These are phyloP conservation scores for Aspergillus nomiae DNA, from an alignment of 2,329 filamentous ascomycete genomes.

Conservation along the genomic window DNA sequence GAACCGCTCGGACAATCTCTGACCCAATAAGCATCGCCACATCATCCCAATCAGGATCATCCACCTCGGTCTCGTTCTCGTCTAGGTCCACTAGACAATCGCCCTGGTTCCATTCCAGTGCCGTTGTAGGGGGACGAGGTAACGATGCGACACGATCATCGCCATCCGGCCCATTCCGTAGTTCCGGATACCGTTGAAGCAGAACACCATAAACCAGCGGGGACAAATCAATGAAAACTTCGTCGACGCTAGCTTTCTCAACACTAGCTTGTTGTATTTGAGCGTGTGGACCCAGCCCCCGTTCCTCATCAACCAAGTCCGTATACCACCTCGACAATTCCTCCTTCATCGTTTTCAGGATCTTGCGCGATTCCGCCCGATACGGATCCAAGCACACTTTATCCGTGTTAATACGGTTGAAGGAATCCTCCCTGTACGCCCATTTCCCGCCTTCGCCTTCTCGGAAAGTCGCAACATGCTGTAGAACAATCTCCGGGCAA, in stretches of 20 bases:
- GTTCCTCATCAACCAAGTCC: slow-evolving; percentile 21
- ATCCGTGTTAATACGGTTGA: slow-evolving; percentile 76
- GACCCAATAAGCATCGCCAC: slow-evolving; percentile 82
- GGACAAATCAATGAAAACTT: slow-evolving; percentile 91
- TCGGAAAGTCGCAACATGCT: slow-evolving; percentile 94
- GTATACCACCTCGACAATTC: slow-evolving; percentile 56
- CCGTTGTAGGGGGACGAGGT: slow-evolving; percentile 71
- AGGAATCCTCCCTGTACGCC: slow-evolving; percentile 84
- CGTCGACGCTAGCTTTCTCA: slow-evolving; percentile 94
- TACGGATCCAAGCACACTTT: slow-evolving; percentile 97
- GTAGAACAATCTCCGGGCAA: slow-evolving; percentile 79
- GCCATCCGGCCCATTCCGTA: slow-evolving; percentile 60
- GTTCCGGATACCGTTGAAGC: slow-evolving; percentile 73
- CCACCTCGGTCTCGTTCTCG: slow-evolving; percentile 68
- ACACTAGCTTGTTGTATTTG: slow-evolving; percentile 56
- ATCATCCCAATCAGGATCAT: slow-evolving; percentile 96
- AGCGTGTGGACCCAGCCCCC: slow-evolving; percentile 8
- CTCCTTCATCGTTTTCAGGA: slow-evolving; percentile 76
- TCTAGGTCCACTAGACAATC: slow-evolving; percentile 83
- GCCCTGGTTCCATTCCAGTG: slow-evolving; percentile 74
- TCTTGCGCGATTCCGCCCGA: slow-evolving; percentile 78
- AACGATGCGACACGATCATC: slow-evolving; percentile 59
- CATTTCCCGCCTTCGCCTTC: slow-evolving; percentile 83
- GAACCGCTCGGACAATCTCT: slow-evolving; percentile 79
- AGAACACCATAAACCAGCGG: slow-evolving; percentile 77